These are phyloP conservation scores for Ophidiomyces ophidiicola DNA, from an alignment of 2,329 filamentous ascomycete genomes.

Conservation along the genomic window DNA sequence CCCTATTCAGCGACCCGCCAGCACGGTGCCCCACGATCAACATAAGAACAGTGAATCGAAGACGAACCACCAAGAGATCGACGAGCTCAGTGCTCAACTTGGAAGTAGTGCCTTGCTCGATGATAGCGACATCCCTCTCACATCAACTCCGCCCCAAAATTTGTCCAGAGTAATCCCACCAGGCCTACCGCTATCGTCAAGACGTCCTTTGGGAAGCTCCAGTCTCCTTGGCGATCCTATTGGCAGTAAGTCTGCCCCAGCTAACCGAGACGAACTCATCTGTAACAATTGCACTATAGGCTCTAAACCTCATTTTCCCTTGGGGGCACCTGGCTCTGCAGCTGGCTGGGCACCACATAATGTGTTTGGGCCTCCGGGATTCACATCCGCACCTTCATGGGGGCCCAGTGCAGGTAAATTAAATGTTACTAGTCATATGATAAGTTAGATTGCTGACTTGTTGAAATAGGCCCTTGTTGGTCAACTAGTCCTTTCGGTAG, in stretches of 20 bases:
- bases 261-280: neutral
- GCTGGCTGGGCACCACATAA: slow-evolving; percentile 27
- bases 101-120: slow-evolving; percentile 81
- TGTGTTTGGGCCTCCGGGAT: slow-evolving; percentile 29
- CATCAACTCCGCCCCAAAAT: slow-evolving; percentile 34
- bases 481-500: slow-evolving; percentile 39
- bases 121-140: slow-evolving; percentile 58
- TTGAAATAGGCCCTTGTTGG: slow-evolving; percentile 33
- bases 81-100: slow-evolving; percentile 64
- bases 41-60: slow-evolving; percentile 31
- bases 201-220: slow-evolving; percentile 32
- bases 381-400: slow-evolving; percentile 30
- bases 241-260: slow-evolving; percentile 25
- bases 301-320: slow-evolving; percentile 26
- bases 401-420: slow-evolving; percentile 27
- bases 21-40: slow-evolving; percentile 46
- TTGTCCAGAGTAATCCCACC: slow-evolving; percentile 31
- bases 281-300: slow-evolving; percentile 16
- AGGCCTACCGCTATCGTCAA: slow-evolving; percentile 36
- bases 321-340: slow-evolving; percentile 21
- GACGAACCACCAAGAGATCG: slow-evolving; percentile 46
- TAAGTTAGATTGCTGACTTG: slow-evolving; percentile 15
- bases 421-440: neutral
- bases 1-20: slow-evolving; percentile 78
- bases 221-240: slow-evolving; percentile 35